These are phyloP conservation scores for Cladosporium sp. DNA, from an alignment of 2,329 filamentous ascomycete genomes.

Conservation along the genomic window DNA sequence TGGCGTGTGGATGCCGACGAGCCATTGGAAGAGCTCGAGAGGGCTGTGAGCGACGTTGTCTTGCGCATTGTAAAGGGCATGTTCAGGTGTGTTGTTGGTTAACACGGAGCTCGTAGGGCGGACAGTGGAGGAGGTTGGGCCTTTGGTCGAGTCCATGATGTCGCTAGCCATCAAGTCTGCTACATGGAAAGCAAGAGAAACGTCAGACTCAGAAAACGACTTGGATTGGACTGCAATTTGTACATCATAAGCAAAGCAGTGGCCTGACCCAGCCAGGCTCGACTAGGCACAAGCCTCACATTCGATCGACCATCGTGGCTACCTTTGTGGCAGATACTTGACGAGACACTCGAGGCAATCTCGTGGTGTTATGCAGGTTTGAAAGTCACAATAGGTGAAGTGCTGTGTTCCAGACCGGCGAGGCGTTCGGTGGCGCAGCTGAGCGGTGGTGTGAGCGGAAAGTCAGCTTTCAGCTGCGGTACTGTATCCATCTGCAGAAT, in stretches of 20 bases:
- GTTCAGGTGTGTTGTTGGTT: background rate
- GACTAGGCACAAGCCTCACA: background rate
- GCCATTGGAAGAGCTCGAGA: background rate
- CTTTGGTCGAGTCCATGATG: background rate
- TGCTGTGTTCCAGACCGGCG: background rate
- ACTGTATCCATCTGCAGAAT: background rate
- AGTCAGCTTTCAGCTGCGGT: background rate
- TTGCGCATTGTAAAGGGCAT: background rate
- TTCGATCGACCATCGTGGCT: background rate
- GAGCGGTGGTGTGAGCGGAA: background rate
- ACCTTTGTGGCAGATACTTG: background rate
- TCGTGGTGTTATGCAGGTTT: background rate
- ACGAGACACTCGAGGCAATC: background rate
- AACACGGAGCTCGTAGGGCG: background rate
- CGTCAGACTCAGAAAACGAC: background rate
- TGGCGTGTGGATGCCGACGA: background rate
- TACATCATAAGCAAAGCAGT: background rate
- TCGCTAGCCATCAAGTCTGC: background rate
- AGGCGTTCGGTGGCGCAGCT: slow-evolving; percentile 3
- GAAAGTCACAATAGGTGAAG: background rate
- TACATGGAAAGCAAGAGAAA: background rate
- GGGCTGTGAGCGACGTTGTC: background rate
- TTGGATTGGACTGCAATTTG: background rate
- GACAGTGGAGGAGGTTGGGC: background rate
- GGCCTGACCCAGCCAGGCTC: background rate